Conservation (phyloP, 2,329 filamentous ascomycete genomes). For the Samsoniella hepiali region DNA sequence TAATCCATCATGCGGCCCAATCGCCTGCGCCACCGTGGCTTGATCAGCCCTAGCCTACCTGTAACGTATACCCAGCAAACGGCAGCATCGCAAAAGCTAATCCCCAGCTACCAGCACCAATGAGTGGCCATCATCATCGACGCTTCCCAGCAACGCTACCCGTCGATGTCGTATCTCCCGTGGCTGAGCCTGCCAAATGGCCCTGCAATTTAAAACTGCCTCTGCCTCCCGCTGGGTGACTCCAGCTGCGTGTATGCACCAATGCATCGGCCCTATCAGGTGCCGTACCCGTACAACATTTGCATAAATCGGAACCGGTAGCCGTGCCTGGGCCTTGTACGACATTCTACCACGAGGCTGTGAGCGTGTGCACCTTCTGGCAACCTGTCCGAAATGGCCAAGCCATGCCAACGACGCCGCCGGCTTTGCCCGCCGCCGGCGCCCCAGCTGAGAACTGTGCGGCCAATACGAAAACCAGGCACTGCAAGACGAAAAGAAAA, state of each 20-base stretch:
- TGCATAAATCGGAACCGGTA: slow-evolving; percentile 4
- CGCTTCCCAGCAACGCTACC: not conserved
- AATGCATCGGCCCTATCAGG: not conserved
- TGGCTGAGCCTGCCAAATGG: not conserved
- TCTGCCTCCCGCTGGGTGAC: not conserved
- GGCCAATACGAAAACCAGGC: not conserved
- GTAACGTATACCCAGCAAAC: not conserved
- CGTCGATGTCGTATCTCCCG: not conserved
- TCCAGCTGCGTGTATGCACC: not conserved
- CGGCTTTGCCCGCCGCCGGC: slow-evolving; percentile 8
- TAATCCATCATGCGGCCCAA: not conserved
- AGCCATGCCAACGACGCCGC: not conserved
- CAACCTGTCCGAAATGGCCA: not conserved
- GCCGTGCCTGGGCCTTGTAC: not conserved
- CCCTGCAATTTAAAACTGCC: slow-evolving; percentile 1
- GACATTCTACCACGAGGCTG: not conserved
- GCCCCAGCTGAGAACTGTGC: not conserved
- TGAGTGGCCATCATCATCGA: not conserved
- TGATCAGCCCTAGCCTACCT: not conserved
- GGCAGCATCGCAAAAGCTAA: not conserved
- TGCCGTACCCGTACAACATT: not conserved
- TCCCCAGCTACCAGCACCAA: not conserved
- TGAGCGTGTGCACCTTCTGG: not conserved
- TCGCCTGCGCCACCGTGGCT: not conserved
- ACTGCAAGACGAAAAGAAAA: not conserved